Percentiles rank a stretch among this genome's conserved stretches.
Evolutionary conservation across 257 asterid genomes (phyloP).

Genomic region (Solanum neorickii): DNA sequence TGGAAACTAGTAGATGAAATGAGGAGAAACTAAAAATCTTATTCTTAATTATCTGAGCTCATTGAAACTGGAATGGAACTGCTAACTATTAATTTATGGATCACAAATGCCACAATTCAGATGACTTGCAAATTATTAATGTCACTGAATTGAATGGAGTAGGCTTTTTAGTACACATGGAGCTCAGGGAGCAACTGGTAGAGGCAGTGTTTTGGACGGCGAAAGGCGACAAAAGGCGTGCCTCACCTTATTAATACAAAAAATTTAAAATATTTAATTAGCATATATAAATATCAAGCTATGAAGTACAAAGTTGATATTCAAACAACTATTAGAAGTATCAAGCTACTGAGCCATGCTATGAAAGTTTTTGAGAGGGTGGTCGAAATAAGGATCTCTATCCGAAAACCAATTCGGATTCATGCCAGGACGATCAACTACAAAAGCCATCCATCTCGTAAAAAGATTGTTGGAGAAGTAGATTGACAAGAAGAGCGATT

Average conservation of each 20-base stretch:
- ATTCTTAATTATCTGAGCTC: not conserved
- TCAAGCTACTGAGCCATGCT: not conserved
- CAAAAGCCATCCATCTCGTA: not conserved
- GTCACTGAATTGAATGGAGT: not conserved
- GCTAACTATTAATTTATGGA: not conserved
- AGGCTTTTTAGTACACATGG: not conserved
- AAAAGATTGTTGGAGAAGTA: not conserved
- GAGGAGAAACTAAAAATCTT: not conserved
- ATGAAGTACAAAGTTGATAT: not conserved
- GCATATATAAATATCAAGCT: no score
- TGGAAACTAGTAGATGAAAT: not conserved
- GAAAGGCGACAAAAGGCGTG: no score
- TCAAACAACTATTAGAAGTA: not conserved
- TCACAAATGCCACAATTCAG: not conserved
- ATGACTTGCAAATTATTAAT: not conserved
- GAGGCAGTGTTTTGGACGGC: not conserved
- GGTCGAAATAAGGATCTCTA: not conserved
- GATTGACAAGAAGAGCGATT: not conserved
- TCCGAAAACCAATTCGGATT: not conserved
- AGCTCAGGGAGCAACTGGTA: not conserved
- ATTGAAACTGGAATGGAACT: not conserved
- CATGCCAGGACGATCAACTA: not conserved
- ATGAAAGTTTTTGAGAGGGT: not conserved
- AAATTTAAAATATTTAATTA: no score
- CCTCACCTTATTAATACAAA: no score